phyloP scores from a whole-genome alignment of 192 early-diverging fungal genomes.

The Haplosporangium gracile region DNA sequence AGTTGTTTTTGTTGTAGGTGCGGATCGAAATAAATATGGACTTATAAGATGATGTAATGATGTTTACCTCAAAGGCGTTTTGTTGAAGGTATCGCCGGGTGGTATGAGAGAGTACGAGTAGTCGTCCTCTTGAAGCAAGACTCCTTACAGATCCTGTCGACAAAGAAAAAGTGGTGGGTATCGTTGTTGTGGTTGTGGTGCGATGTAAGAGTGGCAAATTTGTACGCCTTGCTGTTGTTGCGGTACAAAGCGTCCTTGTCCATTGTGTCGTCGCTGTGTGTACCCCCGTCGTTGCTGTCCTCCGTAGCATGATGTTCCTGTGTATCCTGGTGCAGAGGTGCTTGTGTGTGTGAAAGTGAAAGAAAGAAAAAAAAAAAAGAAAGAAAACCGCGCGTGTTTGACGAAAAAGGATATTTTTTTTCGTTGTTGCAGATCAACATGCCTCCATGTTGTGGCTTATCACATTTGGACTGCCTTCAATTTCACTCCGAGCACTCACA shows the following conservation, averaged over 20 bases:
- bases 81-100: conserved; percentile 20
- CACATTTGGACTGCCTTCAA: not conserved
- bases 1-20: not conserved
- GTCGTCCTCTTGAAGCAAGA: not conserved
- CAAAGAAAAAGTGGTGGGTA: not conserved
- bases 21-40: not conserved
- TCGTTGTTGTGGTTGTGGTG: not conserved
- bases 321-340: not conserved
- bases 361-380: not conserved
- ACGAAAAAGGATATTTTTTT: not conserved
- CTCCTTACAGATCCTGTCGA: no score
- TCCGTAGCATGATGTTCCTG: not conserved
- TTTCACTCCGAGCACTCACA: not conserved
- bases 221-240: not conserved
- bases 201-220: not conserved
- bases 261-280: not conserved
- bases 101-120: not conserved
- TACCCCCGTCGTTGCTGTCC: not conserved
- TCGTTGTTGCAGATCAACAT: not conserved
- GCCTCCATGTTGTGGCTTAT: not conserved
- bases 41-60: not conserved
- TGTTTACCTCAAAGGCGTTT: conserved; percentile 42
- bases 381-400: not conserved
- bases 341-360: not conserved
- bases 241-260: not conserved